phyloP scores from a whole-genome alignment of 768 basidiomycete genomes.

The Crepidotus variabilis region DNA sequence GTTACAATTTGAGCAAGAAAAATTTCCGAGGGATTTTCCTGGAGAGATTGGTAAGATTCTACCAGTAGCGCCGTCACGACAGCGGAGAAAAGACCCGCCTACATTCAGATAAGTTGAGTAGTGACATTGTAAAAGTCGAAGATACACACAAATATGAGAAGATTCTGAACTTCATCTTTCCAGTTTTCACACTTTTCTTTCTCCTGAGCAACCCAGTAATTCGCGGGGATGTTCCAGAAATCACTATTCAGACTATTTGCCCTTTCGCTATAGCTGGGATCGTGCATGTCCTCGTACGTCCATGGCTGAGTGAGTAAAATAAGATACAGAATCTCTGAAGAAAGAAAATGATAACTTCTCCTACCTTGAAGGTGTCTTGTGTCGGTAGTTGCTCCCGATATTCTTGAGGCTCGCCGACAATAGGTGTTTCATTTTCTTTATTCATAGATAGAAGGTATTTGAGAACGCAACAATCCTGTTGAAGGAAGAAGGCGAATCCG shows the following conservation, averaged over 20 bases:
- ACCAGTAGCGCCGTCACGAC: slow-evolving; percentile 18
- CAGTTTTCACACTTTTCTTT: slow-evolving; percentile 11
- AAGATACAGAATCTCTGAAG: background rate
- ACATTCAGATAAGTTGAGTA: background rate
- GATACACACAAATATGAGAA: slow-evolving; percentile 11
- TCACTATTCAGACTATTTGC: background rate
- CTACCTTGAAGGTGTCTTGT: background rate
- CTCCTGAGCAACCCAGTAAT: slow-evolving; percentile 7
- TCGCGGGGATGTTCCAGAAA: no score
- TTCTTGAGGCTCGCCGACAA: no score
- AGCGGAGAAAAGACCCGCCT: slow-evolving; percentile 22
- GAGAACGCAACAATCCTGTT: no score
- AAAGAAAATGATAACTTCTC: background rate
- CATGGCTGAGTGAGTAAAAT: background rate
- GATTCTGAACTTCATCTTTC: slow-evolving; percentile 14
- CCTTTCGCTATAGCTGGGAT: background rate
- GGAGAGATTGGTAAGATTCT: slow-evolving; percentile 18
- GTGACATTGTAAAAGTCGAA: background rate
- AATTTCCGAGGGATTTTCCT: slow-evolving; percentile 11
- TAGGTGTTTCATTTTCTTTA: no score
- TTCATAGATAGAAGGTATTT: no score
- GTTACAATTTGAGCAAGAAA: slow-evolving; percentile 6
- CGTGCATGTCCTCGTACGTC: background rate
- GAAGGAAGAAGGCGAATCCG: no score
- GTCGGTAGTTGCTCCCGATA: no score